Conservation (phyloP, 345 rosid species). For the Linum lewisii region DNA sequence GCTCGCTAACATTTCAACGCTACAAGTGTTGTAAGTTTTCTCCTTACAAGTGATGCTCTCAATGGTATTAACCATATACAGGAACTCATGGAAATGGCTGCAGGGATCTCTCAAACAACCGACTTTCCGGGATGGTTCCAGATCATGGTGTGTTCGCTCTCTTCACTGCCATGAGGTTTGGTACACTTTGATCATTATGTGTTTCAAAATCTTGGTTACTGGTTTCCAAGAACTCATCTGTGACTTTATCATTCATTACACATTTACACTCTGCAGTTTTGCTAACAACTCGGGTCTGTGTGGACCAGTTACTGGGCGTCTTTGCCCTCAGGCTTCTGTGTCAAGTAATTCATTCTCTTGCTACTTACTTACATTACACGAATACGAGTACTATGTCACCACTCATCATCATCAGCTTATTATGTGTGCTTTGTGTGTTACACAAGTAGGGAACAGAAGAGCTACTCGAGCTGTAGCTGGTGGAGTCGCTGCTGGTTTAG, state of each 20-base stretch:
- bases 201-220: constrained; percentile 4
- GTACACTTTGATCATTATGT: no score
- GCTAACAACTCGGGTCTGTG: constrained; percentile 86
- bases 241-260: no score
- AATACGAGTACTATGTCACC: no score
- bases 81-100: constrained; percentile 2
- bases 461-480: constrained; percentile 95
- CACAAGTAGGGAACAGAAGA: constrained; percentile 58
- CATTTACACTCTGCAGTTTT: constrained; percentile 58
- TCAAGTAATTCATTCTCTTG: no score
- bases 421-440: not conserved
- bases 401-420: no score
- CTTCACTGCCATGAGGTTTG: constrained; percentile 96
- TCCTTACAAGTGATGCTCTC: no score
- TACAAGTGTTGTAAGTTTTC: constrained; percentile 86
- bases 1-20: constrained; percentile 72
- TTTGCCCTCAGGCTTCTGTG: no score
- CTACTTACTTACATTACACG: no score
- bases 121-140: constrained; percentile 85
- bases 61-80: not conserved
- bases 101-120: constrained; percentile 95
- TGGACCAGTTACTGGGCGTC: constrained; percentile 89
- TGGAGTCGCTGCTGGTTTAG: constrained; percentile 99
- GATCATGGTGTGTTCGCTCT: constrained; percentile 97
- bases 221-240: constrained; percentile 3